Evolutionary conservation across 2,329 filamentous ascomycete species (phyloP).

Genomic region (Claviceps purpurea): DNA sequence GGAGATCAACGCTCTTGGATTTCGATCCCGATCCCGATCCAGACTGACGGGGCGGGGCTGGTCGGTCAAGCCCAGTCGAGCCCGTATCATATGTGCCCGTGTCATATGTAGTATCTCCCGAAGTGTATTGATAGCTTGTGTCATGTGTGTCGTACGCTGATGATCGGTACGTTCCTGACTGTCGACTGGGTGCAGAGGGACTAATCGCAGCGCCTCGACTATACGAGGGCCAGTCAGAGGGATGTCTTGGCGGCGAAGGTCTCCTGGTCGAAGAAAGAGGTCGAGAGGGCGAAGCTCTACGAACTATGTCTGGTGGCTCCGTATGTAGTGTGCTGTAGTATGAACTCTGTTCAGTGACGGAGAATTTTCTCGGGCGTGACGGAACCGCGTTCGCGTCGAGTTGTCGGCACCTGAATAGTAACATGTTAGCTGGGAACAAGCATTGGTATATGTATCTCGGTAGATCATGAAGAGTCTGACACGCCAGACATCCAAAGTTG

Average conservation of each 20-base stretch:
- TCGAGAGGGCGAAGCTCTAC: conserved; percentile 48
- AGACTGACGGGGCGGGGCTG: conserved; percentile 42
- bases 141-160: conserved; percentile 33
- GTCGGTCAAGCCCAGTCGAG: conserved; percentile 33
- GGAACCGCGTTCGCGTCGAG: conserved; percentile 33
- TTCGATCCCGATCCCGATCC: conserved; percentile 42
- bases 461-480: too few relatives aligned
- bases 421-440: neutral
- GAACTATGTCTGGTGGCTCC: conserved; percentile 49
- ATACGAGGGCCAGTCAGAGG: conserved; percentile 43
- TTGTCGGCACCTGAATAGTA: conserved; percentile 33
- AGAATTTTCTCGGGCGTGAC: neutral
- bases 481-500: too few relatives aligned
- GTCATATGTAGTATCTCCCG: conserved; percentile 26
- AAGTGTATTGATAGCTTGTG: conserved; percentile 23
- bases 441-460: neutral
- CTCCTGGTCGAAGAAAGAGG: conserved; percentile 27
- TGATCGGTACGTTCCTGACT: conserved; percentile 27
- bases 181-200: conserved; percentile 38
- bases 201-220: conserved; percentile 36
- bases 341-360: conserved; percentile 22
- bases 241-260: conserved; percentile 35
- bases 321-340: conserved; percentile 31
- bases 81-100: conserved; percentile 17
- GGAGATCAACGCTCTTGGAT: conserved; percentile 50